Base-by-base conservation (phyloP, 768 basidiomycete species). In the Podaxis sp. region DNA sequence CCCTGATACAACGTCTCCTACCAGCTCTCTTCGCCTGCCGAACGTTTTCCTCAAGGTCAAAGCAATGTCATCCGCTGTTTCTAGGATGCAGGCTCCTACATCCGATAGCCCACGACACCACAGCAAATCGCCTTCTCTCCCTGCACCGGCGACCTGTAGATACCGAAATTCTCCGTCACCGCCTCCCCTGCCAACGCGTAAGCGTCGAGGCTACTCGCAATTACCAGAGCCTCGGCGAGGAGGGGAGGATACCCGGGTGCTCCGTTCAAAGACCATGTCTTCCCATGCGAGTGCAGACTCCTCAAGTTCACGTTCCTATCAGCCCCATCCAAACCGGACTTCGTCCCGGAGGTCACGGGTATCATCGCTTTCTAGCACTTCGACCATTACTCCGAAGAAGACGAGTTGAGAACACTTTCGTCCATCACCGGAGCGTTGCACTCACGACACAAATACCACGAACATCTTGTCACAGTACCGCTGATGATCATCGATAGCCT, bases 351-450 rank as follows among this genome's bases (percentile, higher is more conserved):
- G 47, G 23, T 58, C 57, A 21, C 36, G 50, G 25, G 28, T 21
- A 27, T 59, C 50, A n/a, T 23, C 27, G 16, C 2, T 50, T 5
- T 52, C 57, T 4, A 59, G 50, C 4, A 51, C 50, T 10, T 59
- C 57, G 2, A 59, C 50, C 14, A 44, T 59, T 21, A 59, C 57
- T 27, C 50, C 57, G 10, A 52, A 27, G 47, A 48, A 58, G 35
- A 58, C 57, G 21, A 37, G 35, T 3, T 58, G 37, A 57, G 18
- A 25, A 5, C 14, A 5, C 6, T 4, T n/a, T n/a, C 14, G n/a
- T 42, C 13, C 40, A 42, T n/a, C 40, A 18, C 18, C 42, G 4
- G 6, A 7, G 14, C 14, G 7, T 18, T 18, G 14, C 42, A 44
- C 6, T 18, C n/a, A 44, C 3, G 42, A 44, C 9, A 4, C 21